Percentiles rank a stretch among this genome's conserved stretches.
These are phyloP conservation scores for Xylaria sp. DNA, from an alignment of 2,329 filamentous ascomycete genomes.

Conservation along the genomic window DNA sequence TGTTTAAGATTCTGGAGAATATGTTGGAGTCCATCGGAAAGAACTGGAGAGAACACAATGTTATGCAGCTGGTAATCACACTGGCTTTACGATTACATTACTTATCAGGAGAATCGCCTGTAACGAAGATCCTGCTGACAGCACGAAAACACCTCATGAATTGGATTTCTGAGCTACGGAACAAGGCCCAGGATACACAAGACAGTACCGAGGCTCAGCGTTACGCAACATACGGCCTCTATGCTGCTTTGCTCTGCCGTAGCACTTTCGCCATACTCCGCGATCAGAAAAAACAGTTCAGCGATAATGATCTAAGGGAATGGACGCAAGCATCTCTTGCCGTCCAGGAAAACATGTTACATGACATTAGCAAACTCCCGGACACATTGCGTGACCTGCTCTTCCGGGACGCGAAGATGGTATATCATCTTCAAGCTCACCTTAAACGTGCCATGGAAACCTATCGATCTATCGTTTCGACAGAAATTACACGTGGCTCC, in stretches of 20 bases:
- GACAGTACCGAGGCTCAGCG: slow-evolving; percentile 42
- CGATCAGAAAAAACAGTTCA: slow-evolving; percentile 27
- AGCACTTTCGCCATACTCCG: slow-evolving; percentile 39
- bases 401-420: slow-evolving; percentile 60
- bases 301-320: slow-evolving; percentile 36
- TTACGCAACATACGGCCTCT: slow-evolving; percentile 60
- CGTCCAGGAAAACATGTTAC: slow-evolving; percentile 60
- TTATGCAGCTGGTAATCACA: slow-evolving; percentile 39
- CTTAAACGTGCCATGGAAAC: slow-evolving; percentile 52
- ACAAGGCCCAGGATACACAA: background rate
- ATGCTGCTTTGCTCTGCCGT: slow-evolving; percentile 66
- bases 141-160: slow-evolving; percentile 25
- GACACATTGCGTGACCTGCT: slow-evolving; percentile 53
- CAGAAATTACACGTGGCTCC: slow-evolving; percentile 55
- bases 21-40: slow-evolving; percentile 57
- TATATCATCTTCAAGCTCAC: slow-evolving; percentile 50
- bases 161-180: slow-evolving; percentile 29
- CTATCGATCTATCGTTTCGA: slow-evolving; percentile 24
- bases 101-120: too few relatives aligned
- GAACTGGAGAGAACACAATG: slow-evolving; percentile 69
- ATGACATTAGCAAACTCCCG: slow-evolving; percentile 52
- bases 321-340: slow-evolving; percentile 45
- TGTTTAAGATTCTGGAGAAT: slow-evolving; percentile 59
- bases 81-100: slow-evolving; percentile 27
- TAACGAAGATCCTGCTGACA: too few relatives aligned